A percentile compares a stretch with the other conserved stretches of the same genome.
Conservation (phyloP, 768 basidiomycete genomes). For the Boletales sp. region DNA sequence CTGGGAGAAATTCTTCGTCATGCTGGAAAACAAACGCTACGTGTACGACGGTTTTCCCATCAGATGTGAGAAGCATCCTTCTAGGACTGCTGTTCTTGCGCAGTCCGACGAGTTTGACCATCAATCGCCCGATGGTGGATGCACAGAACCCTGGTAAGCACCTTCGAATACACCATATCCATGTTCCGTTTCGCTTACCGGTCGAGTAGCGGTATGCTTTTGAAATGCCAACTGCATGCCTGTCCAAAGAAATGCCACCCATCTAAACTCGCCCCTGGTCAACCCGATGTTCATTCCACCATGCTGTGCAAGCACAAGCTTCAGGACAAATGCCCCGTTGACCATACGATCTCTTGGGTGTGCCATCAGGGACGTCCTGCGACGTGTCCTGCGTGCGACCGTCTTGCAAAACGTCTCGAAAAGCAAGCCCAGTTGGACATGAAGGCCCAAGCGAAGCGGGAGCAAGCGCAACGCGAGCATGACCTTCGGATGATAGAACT, state of each 20-base stretch:
- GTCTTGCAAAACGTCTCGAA: constrained; percentile 38
- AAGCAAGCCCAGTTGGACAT: constrained; percentile 40
- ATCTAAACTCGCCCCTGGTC: no score
- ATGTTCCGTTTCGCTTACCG: not conserved
- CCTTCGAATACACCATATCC: not conserved
- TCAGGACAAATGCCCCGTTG: constrained; percentile 36
- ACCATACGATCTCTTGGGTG: constrained; percentile 42
- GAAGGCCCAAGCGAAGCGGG: constrained; percentile 40
- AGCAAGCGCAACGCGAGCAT: constrained; percentile 44
- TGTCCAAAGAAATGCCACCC: constrained; percentile 43
- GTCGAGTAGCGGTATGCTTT: constrained; percentile 7
- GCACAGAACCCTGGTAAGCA: constrained; percentile 54
- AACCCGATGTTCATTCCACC: not conserved
- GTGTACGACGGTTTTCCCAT: constrained; percentile 62
- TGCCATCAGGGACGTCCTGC: constrained; percentile 42
- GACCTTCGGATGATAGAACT: constrained; percentile 40
- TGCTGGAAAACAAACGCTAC: constrained; percentile 40
- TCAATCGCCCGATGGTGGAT: constrained; percentile 62
- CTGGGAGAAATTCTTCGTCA: constrained; percentile 49
- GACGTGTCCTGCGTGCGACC: constrained; percentile 46
- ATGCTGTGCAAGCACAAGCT: constrained; percentile 43
- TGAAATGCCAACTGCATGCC: constrained; percentile 33
- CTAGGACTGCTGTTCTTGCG: constrained; percentile 35
- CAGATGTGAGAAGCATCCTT: constrained; percentile 53
- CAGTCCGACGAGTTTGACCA: constrained; percentile 48